A percentile compares a stretch with the other conserved stretches of the same genome.
Evolutionary conservation across 305 asterid species (phyloP).

Genomic region (Solanum chacoense): DNA sequence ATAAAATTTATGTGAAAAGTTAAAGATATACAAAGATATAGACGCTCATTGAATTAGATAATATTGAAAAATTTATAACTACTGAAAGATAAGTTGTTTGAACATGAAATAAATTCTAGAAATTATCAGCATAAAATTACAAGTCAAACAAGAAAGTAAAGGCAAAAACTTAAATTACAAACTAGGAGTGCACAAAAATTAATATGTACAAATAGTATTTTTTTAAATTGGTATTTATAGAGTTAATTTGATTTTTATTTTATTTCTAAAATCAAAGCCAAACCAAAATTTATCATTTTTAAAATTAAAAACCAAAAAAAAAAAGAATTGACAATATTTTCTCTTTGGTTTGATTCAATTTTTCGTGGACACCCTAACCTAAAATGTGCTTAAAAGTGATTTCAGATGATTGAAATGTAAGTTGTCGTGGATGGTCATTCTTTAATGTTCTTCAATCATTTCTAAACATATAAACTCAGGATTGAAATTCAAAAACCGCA

Average conservation of each 20-base stretch:
- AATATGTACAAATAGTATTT: too few species aligned
- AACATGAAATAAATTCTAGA: neutral
- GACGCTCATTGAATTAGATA: neutral
- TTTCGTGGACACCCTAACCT: accelerated
- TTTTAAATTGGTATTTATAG: too few species aligned
- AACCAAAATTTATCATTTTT: neutral
- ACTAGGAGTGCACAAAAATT: neutral
- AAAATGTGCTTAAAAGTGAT: neutral
- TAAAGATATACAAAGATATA: neutral
- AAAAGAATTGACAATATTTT: too few species aligned
- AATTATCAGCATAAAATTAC: neutral
- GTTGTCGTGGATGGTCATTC: neutral
- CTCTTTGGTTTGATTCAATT: neutral
- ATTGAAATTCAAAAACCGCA: accelerated
- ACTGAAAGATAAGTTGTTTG: neutral
- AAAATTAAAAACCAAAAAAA: too few species aligned
- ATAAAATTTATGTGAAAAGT: neutral
- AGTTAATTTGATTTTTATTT: too few species aligned
- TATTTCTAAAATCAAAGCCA: neutral
- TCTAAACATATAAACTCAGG: too few species aligned
- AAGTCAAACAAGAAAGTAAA: neutral
- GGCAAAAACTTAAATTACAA: neutral
- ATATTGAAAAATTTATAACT: neutral
- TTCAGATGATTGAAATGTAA: neutral
- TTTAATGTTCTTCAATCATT: too few species aligned